These are phyloP conservation scores for Elsinoe australis DNA, from an alignment of 2,329 filamentous ascomycete species.

Conservation along the genomic window DNA sequence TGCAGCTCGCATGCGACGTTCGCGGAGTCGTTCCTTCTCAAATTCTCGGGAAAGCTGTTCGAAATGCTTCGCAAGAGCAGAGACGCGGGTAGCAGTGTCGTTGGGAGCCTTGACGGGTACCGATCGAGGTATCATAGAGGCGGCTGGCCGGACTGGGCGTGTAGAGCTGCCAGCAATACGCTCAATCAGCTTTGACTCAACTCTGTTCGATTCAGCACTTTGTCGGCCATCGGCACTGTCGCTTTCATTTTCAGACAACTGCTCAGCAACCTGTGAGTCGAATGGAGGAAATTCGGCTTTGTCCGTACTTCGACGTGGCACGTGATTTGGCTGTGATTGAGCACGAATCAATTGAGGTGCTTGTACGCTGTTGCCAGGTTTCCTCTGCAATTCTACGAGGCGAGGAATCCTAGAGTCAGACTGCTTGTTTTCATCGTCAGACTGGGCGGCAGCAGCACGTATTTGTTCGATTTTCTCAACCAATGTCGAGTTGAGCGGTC, in stretches of 20 bases:
- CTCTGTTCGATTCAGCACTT: conserved; percentile 26
- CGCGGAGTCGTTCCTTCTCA: conserved; percentile 82
- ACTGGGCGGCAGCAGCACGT: conserved; percentile 25
- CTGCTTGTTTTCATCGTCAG: conserved; percentile 22
- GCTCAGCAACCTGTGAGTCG: conserved; percentile 10
- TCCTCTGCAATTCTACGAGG: conserved; percentile 28
- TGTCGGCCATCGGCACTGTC: conserved; percentile 14
- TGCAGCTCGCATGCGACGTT: conserved; percentile 72
- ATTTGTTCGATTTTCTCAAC: conserved; percentile 34
- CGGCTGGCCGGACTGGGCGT: conserved; percentile 34
- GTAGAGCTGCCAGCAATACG: conserved; percentile 60
- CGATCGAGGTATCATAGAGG: conserved; percentile 81
- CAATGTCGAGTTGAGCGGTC: conserved; percentile 31
- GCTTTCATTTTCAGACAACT: conserved; percentile 11
- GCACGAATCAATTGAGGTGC: conserved; percentile 42
- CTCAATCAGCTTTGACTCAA: conserved; percentile 71
- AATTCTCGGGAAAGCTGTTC: conserved; percentile 96
- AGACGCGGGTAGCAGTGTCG: conserved; percentile 57
- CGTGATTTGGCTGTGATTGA: conserved; percentile 43
- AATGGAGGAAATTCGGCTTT: conserved; percentile 11
- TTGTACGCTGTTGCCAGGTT: conserved; percentile 28
- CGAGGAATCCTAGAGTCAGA: conserved; percentile 32
- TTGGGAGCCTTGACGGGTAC: conserved; percentile 62
- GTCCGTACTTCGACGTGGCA: conserved; percentile 23
- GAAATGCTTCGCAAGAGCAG: conserved; percentile 88